Percentiles rank a stretch among this genome's conserved stretches.
phyloP scores from a whole-genome alignment of 306 rosid species.

The Macrotyloma uniflorum region DNA sequence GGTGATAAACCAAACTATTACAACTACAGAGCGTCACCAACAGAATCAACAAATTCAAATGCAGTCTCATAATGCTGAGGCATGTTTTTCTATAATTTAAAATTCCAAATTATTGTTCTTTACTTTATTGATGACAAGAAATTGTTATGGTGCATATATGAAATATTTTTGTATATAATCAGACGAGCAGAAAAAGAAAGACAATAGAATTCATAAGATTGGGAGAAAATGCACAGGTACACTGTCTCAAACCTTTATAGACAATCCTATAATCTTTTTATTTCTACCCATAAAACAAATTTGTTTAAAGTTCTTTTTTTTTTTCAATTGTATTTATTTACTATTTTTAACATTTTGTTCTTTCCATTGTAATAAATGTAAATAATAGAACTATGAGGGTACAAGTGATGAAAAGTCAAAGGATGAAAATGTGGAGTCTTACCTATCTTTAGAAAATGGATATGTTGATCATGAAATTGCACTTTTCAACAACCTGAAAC shows the following conservation, averaged over 20 bases:
- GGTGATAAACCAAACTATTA: constrained; percentile 27
- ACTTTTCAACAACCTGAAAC: constrained; percentile 47
- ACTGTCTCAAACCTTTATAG: constrained; percentile 29
- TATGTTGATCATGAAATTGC: constrained; percentile 40
- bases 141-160: neutral
- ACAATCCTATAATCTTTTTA: neutral
- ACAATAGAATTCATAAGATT: constrained; percentile 18
- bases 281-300: neutral
- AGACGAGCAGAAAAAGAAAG: constrained; percentile 52
- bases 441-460: constrained; percentile 48
- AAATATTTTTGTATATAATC: constrained; percentile 13
- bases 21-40: constrained; percentile 35
- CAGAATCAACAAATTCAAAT: constrained; percentile 39
- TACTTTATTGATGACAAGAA: constrained; percentile 13
- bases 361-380: constrained; percentile 23
- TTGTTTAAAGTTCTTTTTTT: neutral
- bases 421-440: constrained; percentile 47
- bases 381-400: constrained; percentile 41
- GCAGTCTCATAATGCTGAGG: constrained; percentile 43
- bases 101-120: constrained; percentile 26
- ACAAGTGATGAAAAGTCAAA: constrained; percentile 31
- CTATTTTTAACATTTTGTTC: neutral
- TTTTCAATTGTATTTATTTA: constrained; percentile 24
- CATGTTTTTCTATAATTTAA: constrained; percentile 23
- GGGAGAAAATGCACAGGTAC: constrained; percentile 42